These are phyloP conservation scores for Clarireedia monteithiana DNA, from an alignment of 2,329 filamentous ascomycete species.

Conservation along the genomic window DNA sequence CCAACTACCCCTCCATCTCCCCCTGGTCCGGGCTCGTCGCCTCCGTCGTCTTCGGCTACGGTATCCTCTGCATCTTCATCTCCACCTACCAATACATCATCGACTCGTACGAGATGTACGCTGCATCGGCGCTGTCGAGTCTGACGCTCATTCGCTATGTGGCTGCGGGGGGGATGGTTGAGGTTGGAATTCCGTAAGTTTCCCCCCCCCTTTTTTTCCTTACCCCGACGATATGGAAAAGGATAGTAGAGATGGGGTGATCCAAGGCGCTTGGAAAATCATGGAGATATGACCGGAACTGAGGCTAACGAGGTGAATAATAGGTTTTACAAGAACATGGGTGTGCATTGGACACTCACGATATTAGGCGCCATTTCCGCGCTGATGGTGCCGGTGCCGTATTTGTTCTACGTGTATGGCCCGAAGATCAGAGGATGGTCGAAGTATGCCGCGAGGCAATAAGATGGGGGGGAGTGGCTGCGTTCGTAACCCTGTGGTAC, in stretches of 20 bases:
- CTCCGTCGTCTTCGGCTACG: slow-evolving; percentile 34
- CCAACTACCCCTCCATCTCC: slow-evolving; percentile 48
- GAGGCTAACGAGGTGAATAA: too few relatives aligned
- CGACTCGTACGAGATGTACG: slow-evolving; percentile 64
- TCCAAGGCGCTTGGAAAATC: background rate
- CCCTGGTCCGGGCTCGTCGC: slow-evolving; percentile 45
- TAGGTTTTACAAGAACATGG: slow-evolving; percentile 17
- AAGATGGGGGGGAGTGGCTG: background rate
- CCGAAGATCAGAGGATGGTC: slow-evolving; percentile 16
- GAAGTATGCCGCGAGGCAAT: slow-evolving; percentile 14
- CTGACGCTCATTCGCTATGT: slow-evolving; percentile 17
- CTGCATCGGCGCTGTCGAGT: slow-evolving; percentile 61
- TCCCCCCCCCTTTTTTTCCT: too few relatives aligned
- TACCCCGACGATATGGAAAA: too few relatives aligned
- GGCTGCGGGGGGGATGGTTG: slow-evolving; percentile 15
- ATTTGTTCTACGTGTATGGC: slow-evolving; percentile 15
- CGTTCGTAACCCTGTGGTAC: background rate
- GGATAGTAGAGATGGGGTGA: background rate
- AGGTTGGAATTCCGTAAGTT: slow-evolving; percentile 11
- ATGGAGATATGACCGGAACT: too few relatives aligned
- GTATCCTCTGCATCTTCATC: slow-evolving; percentile 69
- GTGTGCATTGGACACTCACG: slow-evolving; percentile 19
- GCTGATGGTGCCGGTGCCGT: slow-evolving; percentile 19
- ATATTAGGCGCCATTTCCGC: slow-evolving; percentile 15
- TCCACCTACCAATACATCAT: slow-evolving; percentile 72